Evolutionary conservation across 1,284 basidiomycete genomes (phyloP).

Genomic region (Ceratobasidium papillatum): DNA sequence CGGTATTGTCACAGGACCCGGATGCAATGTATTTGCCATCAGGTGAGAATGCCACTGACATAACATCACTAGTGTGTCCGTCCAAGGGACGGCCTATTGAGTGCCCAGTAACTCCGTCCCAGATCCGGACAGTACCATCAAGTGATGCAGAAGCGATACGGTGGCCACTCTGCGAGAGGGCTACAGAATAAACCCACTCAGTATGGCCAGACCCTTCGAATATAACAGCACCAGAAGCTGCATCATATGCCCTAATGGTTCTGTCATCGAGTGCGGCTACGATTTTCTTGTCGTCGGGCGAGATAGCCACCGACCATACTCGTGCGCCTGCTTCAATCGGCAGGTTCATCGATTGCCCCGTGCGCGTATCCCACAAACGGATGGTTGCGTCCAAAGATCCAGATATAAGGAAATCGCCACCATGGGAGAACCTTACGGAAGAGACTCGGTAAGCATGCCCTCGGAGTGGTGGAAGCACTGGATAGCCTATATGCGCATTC

Average conservation of each 20-base stretch:
- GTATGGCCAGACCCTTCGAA: conserved; percentile 44
- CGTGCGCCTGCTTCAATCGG: neutral
- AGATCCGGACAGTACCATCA: too few relatives aligned
- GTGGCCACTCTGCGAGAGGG: conserved; percentile 1
- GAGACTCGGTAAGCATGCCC: neutral
- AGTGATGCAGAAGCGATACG: conserved; percentile 8
- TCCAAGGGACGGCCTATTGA: neutral
- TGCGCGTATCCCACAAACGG: conserved; percentile 8
- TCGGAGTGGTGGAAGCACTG: neutral
- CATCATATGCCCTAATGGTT: conserved; percentile 39
- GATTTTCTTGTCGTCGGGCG: conserved; percentile 28
- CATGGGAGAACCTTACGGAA: neutral
- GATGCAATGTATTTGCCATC: conserved; percentile 10
- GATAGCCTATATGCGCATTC: neutral
- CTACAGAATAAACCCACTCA: neutral
- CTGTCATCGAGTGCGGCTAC: conserved; percentile 35
- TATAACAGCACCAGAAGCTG: neutral
- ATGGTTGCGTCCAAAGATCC: neutral
- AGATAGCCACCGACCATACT: conserved; percentile 18
- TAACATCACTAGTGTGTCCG: neutral
- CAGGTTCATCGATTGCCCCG: neutral
- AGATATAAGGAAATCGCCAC: neutral
- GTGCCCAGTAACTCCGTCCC: neutral
- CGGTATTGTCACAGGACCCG: neutral
- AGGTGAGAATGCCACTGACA: conserved; percentile 1